Base-by-base conservation (phyloP, 108 stramenopile species). In the Skeletonema grethae region DNA sequence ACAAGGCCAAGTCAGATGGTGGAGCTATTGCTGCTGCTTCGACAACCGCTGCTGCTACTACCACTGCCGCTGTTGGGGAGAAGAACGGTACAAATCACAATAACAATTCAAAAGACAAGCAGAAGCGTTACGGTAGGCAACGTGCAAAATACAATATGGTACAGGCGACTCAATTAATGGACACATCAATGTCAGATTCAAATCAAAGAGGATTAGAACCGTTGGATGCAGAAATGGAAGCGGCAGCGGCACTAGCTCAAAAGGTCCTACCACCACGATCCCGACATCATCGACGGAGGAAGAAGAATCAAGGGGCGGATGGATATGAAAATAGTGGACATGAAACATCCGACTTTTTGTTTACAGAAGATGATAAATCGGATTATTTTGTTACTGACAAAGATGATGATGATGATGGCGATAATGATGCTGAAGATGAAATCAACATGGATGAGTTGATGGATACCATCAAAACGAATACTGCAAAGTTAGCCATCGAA, bases 311-410 rank as follows among this genome's bases (percentile, higher is more conserved):
- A n/a, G 46, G 28, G 29, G 28, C 28, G 18, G 72, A 73, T 58
- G 72, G 72, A 29, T 73, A 73, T 58, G 72, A 73, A 56, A 73
- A 73, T 39, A 73, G 72, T 65, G 72, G 72, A 15, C 63, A 73
- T 58, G 72, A 73, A 61, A 73, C 61, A 15, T 55, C 55, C 28
- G 72, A 73, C 64, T 73, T 73, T 58, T 58, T 46, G 24, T 41
- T 36, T 41, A 48, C 65, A 1, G 46, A 65, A 48, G 65, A 65
- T 50, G 65, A 65, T 46, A 65, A 28, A 29, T 30, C 24, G 15
- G 30, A 46, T 65, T 29, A 38, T 39, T 22, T 53, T 22, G 63
- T 25, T 1, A 29, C 25, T 46, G 46, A 28, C 46, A 28, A 65
- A 29, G 25, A 46, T 46, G 43, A 50, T 65, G 43, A 30, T 32